Base-by-base conservation (phyloP, 2,329 filamentous ascomycete genomes). In the Ilyonectria destructans region DNA sequence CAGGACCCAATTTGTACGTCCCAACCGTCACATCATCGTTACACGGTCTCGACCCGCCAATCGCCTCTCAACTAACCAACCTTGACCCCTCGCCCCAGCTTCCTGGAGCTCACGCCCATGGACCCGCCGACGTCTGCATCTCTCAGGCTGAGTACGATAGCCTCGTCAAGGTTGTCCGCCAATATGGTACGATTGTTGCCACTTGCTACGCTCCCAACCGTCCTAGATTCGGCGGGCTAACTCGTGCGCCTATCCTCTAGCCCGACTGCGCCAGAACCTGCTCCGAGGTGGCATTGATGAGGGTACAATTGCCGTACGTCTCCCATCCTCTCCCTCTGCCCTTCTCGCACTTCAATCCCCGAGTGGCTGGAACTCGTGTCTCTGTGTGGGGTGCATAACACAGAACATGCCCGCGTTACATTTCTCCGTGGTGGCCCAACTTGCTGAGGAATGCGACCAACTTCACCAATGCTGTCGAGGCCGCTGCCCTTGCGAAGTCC, bases 141-240 rank as follows among this genome's bases (percentile, higher is more conserved):
- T 82, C 87, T 43, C 89, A 85, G 75, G 78, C 81, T 57, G 90
- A 94, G 75, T 89, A 94, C 80, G 86, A 91, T 57, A 79, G 79
- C 56, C 83, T 94, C 68, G 84, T 90, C 72, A 79, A 85, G 64
- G 70, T 74, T 62, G 82, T 85, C 57, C 83, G 81, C 67, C 85
- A 90, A 78, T 91, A 90, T 75, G 82, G 89, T 91, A 85, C 70
- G 82, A 51, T 15, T 21, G 5, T 33, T 13, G 17, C 21, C 23
- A 6, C 10, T 12, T 37, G 40, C 4, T 46, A 19, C 13, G 7
- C 8, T 31, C 15, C 29, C 2, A 19, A 21, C 6, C 21, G 45
- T 35, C 26, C 43, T 21, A 17, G 12, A 21, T 10, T 40, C 63
- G 72, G n/a, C 9, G 33, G 35, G 13, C 55, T 46, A 40, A 73